Base-by-base conservation (phyloP, 2,329 filamentous ascomycete genomes). In the Pezicula neosporulosa region DNA sequence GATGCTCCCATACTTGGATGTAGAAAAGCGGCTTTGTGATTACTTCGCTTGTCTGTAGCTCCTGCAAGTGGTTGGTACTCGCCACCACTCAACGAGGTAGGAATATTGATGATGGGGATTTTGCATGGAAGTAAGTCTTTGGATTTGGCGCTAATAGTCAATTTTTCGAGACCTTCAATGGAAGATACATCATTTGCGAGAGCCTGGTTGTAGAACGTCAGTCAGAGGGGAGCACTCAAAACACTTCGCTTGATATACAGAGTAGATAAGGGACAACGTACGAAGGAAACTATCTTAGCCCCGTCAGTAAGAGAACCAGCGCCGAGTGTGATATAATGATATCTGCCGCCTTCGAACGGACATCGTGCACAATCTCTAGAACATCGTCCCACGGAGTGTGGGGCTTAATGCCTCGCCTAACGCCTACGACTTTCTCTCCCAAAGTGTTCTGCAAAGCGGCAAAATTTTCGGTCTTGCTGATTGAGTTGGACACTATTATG, bases 1-100 rank as follows among this genome's bases (percentile, higher is more conserved):
- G 72, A 63, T 0, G 80, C 72, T 0, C 75, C 73, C 28, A 70
- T 68, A 4, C 66, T 61, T 0, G 72, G 68, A 24, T 63, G 56
- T 9, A 62, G 54, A 44, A 64, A 64, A 4, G n/a, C 6, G 6
- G 43, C 51, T 43, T 64, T 65, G 36, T 61, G 57, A 36, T 57
- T 36, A 2, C 41, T 60, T 9, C 52, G 12, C 2, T 46, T 57
- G 27, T 74, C 62, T 1, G 73, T 75, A 7, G 66, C 71, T 2
- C 73, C 73, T 2, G 68, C 71, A 18, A 68, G 61, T 2, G 62
- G 51, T 2, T 64, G 67, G 54, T 71, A 76, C 55, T 74, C 71
- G 8, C 67, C 71, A 1, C 70, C 71, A 0, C 70, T 72, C 4
- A 75, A 60, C 1, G 66, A 68, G 7, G 72, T 74, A 7, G 71